Percentiles rank a stretch among this genome's conserved stretches.
Conservation (phyloP, 768 basidiomycete species). For the Suillus discolor region DNA sequence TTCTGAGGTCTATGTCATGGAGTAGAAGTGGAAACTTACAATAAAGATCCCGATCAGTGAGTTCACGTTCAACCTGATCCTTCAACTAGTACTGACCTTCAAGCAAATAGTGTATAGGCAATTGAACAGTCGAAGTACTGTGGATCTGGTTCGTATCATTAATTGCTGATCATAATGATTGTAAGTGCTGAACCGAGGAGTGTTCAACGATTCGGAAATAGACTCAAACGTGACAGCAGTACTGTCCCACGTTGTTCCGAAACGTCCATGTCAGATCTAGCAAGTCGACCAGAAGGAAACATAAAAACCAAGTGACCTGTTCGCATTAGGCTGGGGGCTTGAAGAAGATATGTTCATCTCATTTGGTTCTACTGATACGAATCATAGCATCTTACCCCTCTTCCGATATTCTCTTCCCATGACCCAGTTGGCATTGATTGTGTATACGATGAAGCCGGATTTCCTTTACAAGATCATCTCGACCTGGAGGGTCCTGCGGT, state of each 20-base stretch:
- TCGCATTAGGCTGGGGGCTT: too few relatives aligned
- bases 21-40: background rate
- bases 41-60: background rate
- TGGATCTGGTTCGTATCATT: background rate
- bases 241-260: too few relatives aligned
- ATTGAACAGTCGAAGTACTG: background rate
- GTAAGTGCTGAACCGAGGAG: background rate
- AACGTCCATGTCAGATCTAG: too few relatives aligned
- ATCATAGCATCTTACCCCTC: background rate
- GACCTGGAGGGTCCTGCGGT: background rate
- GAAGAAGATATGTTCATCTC: background rate
- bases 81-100: too few relatives aligned
- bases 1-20: background rate
- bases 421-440: background rate
- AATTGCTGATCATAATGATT: background rate
- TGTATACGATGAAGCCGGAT: background rate
- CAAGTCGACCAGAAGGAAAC: background rate
- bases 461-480: background rate
- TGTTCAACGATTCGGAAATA: background rate
- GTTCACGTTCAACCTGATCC: too few relatives aligned
- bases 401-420: background rate
- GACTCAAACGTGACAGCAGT: background rate
- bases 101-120: background rate
- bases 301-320: background rate
- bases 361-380: background rate